These are phyloP conservation scores for Pulicaria dysenterica DNA, from an alignment of 129 eudicot species.

Conservation along the genomic window DNA sequence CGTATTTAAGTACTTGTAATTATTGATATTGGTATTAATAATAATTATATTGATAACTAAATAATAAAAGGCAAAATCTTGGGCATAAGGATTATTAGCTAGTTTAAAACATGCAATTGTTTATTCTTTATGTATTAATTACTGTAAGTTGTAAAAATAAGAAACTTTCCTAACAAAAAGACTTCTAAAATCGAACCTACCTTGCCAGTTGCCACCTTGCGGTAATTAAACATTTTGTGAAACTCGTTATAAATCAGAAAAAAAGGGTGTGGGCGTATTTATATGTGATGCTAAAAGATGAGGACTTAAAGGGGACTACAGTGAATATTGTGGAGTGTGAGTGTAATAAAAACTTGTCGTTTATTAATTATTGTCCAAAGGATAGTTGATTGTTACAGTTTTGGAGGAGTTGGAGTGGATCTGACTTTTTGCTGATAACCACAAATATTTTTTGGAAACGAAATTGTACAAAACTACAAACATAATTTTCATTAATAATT, in stretches of 20 bases:
- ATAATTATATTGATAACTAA: too few species aligned
- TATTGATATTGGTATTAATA: too few species aligned
- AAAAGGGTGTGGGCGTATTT: neutral
- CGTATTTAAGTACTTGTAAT: too few species aligned
- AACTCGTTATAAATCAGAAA: neutral
- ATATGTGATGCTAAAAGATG: conserved; percentile 9
- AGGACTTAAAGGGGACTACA: conserved; percentile 29
- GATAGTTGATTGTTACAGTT: conserved; percentile 44
- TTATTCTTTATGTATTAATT: too few species aligned
- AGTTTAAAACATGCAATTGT: too few species aligned
- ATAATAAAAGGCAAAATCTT: too few species aligned
- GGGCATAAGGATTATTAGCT: too few species aligned
- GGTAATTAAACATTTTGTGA: neutral
- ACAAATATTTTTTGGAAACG: conserved; percentile 32
- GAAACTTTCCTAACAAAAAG: too few species aligned
- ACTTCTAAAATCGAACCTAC: too few species aligned
- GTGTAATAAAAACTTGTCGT: conserved; percentile 28
- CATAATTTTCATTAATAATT: too few species aligned
- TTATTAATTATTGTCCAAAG: conserved; percentile 43
- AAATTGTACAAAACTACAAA: conserved; percentile 29
- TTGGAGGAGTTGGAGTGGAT: conserved; percentile 46
- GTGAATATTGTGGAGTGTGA: conserved; percentile 18
- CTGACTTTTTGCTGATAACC: conserved; percentile 39
- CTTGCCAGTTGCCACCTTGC: too few species aligned
- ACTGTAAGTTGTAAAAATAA: too few species aligned